phyloP scores from a whole-genome alignment of 495 filamentous ascomycete genomes.

The Zalerion maritima region DNA sequence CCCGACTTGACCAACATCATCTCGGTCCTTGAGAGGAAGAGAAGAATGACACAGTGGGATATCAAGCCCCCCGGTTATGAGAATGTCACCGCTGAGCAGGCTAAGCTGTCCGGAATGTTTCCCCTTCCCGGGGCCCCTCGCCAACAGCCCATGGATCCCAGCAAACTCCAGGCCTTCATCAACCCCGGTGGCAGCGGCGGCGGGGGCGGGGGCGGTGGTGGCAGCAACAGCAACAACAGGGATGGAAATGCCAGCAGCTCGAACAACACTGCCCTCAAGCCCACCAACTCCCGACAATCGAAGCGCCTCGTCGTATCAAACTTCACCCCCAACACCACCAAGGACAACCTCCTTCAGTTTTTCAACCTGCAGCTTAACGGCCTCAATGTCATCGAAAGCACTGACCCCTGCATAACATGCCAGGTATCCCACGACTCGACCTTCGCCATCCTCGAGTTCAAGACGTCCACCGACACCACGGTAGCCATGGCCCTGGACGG shows the following conservation, averaged over 20 bases:
- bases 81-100: conserved; percentile 96
- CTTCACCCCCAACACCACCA: conserved; percentile 50
- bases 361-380: conserved; percentile 95
- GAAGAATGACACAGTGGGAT: conserved; percentile 95
- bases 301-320: conserved; percentile 84
- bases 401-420: conserved; percentile 76
- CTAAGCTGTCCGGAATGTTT: conserved; percentile 99
- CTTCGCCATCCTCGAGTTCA: conserved; percentile 87
- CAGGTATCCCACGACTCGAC: conserved; percentile 62
- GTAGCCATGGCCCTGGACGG: conserved; percentile 83
- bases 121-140: conserved; percentile 89
- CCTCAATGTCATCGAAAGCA: conserved; percentile 70
- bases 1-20: conserved; percentile 81
- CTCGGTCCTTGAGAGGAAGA: conserved; percentile 65
- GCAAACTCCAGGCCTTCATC: conserved; percentile 89
- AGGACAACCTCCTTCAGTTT: conserved; percentile 63
- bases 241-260: no score
- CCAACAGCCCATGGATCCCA: conserved; percentile 93
- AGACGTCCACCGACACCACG: conserved; percentile 72
- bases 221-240: no score
- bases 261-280: conserved; percentile 69
- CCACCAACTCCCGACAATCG: conserved; percentile 80
- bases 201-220: no score
- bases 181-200: conserved; percentile 54
- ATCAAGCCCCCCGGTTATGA: conserved; percentile 98